Evolutionary conservation across 2,329 filamentous ascomycete species (phyloP).

Genomic region (Diaporthe australafricana): DNA sequence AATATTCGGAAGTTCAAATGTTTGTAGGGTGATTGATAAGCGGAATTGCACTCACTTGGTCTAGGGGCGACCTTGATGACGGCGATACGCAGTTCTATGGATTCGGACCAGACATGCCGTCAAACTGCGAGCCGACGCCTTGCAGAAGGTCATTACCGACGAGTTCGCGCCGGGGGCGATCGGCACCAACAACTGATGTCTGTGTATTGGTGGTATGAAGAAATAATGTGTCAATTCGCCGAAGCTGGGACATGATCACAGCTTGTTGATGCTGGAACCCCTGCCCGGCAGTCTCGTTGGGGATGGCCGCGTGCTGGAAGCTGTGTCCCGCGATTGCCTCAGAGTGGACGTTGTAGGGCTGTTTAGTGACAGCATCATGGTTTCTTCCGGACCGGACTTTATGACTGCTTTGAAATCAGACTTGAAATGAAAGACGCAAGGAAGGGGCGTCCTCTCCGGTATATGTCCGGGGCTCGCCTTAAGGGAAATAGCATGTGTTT

Average conservation of each 20-base stretch:
- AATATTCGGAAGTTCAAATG: accelerated
- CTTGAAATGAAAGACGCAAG: no score
- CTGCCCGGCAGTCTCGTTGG: background rate
- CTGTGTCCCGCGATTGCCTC: background rate
- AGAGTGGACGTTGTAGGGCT: background rate
- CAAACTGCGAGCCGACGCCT: background rate
- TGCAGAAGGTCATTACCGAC: background rate
- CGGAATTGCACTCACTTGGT: background rate
- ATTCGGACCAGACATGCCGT: background rate
- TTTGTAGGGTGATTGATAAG: background rate
- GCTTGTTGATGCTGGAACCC: background rate
- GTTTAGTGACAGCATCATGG: no score
- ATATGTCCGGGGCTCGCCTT: background rate
- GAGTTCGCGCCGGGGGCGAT: background rate
- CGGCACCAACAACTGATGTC: no score
- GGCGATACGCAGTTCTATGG: no score
- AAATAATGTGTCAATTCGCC: background rate
- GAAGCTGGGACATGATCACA: background rate
- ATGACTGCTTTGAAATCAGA: background rate
- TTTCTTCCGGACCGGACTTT: background rate
- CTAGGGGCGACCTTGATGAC: background rate
- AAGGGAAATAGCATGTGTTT: background rate
- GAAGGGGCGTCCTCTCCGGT: background rate
- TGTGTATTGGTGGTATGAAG: background rate
- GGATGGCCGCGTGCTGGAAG: background rate